Percentiles rank a stretch among this genome's conserved stretches.
Conservation (phyloP, 2,329 filamentous ascomycete species). For the Trichophyton equinum region DNA sequence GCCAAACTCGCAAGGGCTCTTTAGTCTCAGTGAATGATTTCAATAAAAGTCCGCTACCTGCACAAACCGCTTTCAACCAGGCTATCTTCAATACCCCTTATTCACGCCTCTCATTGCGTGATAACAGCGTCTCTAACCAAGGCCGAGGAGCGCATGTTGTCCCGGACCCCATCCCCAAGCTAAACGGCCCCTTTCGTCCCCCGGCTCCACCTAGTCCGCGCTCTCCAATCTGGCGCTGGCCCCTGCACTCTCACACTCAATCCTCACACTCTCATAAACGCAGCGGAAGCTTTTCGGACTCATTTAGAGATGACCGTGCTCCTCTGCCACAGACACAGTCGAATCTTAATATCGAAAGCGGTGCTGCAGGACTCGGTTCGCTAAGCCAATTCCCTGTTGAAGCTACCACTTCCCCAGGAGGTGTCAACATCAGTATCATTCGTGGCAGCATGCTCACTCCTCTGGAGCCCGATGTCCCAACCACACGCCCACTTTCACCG, state of each 20-base stretch:
- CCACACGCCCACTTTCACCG: slow-evolving; percentile 42
- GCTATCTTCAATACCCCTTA: slow-evolving; percentile 15
- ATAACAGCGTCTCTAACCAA: slow-evolving; percentile 14
- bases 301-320: slow-evolving; percentile 55
- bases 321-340: slow-evolving; percentile 39
- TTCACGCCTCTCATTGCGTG: slow-evolving; percentile 9
- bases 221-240: slow-evolving; percentile 31
- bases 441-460: slow-evolving; percentile 76
- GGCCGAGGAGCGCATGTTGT: slow-evolving; percentile 32
- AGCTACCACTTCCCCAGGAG: slow-evolving; percentile 39
- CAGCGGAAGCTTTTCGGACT: slow-evolving; percentile 79
- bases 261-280: slow-evolving; percentile 50
- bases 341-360: slow-evolving; percentile 30
- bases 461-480: slow-evolving; percentile 64
- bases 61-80: neutral
- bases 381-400: slow-evolving; percentile 53
- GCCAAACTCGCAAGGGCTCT: neutral
- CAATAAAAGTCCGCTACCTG: slow-evolving; percentile 22
- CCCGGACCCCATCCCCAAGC: slow-evolving; percentile 24
- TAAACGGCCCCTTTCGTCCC: slow-evolving; percentile 18
- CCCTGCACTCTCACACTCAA: slow-evolving; percentile 22
- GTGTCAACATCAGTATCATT: slow-evolving; percentile 50
- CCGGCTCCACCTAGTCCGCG: slow-evolving; percentile 20
- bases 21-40: neutral
- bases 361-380: slow-evolving; percentile 14